phyloP scores from a whole-genome alignment of 2,329 filamentous ascomycete genomes.

The Teratosphaeria nubilosa region DNA sequence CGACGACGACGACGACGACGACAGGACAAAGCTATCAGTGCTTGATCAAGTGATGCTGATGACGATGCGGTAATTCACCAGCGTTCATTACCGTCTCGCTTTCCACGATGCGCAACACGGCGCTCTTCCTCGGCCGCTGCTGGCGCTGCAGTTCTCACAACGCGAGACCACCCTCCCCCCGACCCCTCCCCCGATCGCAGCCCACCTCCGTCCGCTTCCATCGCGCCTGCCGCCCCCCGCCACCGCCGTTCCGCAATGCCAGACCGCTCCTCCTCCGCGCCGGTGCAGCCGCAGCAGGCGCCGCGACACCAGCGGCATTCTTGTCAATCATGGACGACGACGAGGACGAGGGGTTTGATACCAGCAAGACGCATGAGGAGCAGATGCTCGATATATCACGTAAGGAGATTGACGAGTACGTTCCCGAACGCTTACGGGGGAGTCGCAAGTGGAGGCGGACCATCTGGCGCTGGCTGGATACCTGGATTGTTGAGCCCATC shows the following conservation, averaged over 20 bases:
- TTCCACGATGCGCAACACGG: neutral
- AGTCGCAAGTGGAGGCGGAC: constrained; percentile 49
- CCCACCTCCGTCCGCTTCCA: neutral
- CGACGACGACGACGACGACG: neutral
- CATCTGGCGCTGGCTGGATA: constrained; percentile 57
- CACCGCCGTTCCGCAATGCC: constrained; percentile 25
- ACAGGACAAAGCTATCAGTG: neutral
- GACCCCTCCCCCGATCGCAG: neutral
- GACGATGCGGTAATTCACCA: neutral
- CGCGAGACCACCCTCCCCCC: neutral
- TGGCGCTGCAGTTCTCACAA: neutral
- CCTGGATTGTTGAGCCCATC: constrained; percentile 69
- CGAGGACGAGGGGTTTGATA: constrained; percentile 29
- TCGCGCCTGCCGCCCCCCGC: neutral
- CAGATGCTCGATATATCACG: constrained; percentile 80
- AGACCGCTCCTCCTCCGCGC: constrained; percentile 20
- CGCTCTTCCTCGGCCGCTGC: constrained; percentile 2
- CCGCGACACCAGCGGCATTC: constrained; percentile 48
- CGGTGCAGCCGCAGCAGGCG: constrained; percentile 8
- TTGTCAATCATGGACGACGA: constrained; percentile 46
- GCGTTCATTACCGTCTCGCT: neutral
- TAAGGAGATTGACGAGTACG: constrained; percentile 61
- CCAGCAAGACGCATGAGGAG: constrained; percentile 61
- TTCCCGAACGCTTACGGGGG: constrained; percentile 52
- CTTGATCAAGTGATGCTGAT: neutral